A percentile compares a stretch with the other conserved stretches of the same genome.
Conservation (phyloP, 192 early-diverging fungal species). For the Radiomyces spectabilis region DNA sequence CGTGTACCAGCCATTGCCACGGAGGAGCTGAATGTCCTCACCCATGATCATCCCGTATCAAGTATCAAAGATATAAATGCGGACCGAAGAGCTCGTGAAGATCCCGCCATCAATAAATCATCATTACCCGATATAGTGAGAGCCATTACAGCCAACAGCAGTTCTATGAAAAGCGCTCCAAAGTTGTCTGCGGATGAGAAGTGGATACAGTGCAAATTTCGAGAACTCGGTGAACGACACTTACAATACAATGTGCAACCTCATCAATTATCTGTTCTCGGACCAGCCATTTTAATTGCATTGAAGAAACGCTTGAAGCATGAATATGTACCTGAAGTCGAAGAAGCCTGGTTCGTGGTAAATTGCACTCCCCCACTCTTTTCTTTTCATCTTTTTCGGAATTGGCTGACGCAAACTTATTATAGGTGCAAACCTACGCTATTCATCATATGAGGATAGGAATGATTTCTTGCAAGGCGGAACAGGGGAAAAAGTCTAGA, state of each 20-base stretch:
- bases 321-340: constrained; percentile 10
- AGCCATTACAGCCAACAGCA: too few relatives aligned
- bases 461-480: not conserved
- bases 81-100: not conserved
- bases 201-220: constrained; percentile 1
- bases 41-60: too few relatives aligned
- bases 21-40: too few relatives aligned
- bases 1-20: not conserved
- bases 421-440: constrained; percentile 8
- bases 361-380: not conserved
- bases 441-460: constrained; percentile 12
- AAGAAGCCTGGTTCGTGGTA: constrained; percentile 12
- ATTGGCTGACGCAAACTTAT: too few relatives aligned
- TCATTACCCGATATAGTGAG: not conserved
- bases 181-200: not conserved
- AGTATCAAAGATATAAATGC: not conserved
- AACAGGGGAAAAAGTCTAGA: not conserved
- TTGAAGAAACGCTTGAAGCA: not conserved
- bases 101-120: not conserved
- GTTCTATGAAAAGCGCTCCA: too few relatives aligned
- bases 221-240: constrained; percentile 3
- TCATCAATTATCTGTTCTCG: constrained; percentile 4
- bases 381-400: not conserved
- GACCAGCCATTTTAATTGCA: constrained; percentile 3
- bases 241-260: constrained; percentile 2